Conservation (phyloP, 441 rosid genomes). For the Bruguiera hainesii region DNA sequence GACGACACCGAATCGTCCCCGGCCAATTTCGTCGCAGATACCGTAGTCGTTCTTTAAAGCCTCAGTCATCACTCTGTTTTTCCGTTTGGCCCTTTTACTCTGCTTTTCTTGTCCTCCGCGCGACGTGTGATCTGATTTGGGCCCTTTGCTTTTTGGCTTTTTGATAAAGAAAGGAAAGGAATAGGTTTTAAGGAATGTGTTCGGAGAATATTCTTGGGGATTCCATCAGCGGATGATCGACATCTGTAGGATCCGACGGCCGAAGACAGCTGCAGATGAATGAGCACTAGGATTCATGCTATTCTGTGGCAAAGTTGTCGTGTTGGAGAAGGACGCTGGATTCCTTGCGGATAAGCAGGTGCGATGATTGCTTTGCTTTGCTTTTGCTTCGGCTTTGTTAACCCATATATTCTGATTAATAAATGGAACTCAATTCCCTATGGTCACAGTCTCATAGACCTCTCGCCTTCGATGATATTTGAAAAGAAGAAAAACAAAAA, state of each 20-base stretch:
- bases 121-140: slow-evolving; percentile 17
- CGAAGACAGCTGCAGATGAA: background rate
- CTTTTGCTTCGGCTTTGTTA: too few relatives aligned
- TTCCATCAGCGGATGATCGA: background rate
- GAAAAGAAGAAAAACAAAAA: too few relatives aligned
- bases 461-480: too few relatives aligned
- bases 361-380: too few relatives aligned
- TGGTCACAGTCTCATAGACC: too few relatives aligned
- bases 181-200: slow-evolving; percentile 17
- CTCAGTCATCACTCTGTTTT: slow-evolving; percentile 55
- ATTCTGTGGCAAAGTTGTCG: too few relatives aligned
- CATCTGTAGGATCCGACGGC: background rate
- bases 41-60: slow-evolving; percentile 43
- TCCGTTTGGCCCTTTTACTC: slow-evolving; percentile 28
- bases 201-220: slow-evolving; percentile 32
- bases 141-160: background rate
- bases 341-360: too few relatives aligned
- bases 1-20: slow-evolving; percentile 63
- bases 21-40: slow-evolving; percentile 53
- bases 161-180: background rate
- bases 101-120: slow-evolving; percentile 25
- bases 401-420: too few relatives aligned
- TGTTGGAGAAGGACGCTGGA: too few relatives aligned
- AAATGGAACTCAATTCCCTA: too few relatives aligned
- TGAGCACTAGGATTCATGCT: background rate